phyloP scores from a whole-genome alignment of 140 eudicot genomes.

The Ambrosia hybrid region DNA sequence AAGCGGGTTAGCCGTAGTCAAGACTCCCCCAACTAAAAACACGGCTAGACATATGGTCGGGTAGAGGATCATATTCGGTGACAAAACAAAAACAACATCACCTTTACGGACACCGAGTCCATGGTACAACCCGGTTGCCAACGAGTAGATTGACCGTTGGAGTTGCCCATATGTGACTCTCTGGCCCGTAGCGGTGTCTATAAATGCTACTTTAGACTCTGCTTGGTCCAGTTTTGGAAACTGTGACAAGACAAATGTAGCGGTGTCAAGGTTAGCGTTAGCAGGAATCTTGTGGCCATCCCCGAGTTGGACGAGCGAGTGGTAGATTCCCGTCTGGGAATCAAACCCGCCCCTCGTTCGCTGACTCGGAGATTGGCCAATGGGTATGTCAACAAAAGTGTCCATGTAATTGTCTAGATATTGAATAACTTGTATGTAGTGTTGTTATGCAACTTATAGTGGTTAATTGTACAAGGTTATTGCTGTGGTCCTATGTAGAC shows the following conservation, averaged over 20 bases:
- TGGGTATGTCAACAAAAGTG: constrained; percentile 22
- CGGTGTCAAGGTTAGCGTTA: constrained; percentile 46
- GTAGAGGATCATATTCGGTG: constrained; percentile 64
- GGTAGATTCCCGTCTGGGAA: constrained; percentile 60
- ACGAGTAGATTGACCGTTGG: constrained; percentile 43
- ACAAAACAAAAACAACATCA: constrained; percentile 61
- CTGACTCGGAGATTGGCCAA: constrained; percentile 5
- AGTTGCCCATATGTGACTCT: constrained; percentile 59
- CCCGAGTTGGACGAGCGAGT: constrained; percentile 50
- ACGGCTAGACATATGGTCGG: constrained; percentile 67
- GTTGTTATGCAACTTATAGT: constrained; percentile 14
- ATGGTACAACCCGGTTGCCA: constrained; percentile 63
- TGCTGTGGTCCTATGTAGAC: constrained; percentile 1
- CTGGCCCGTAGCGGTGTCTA: constrained; percentile 49
- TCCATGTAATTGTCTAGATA: constrained; percentile 22
- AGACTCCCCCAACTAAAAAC: constrained; percentile 61
- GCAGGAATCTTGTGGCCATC: constrained; percentile 47
- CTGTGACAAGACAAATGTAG: constrained; percentile 58
- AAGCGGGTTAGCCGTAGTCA: constrained; percentile 77
- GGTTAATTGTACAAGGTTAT: constrained; percentile 17
- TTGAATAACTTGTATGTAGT: not conserved
- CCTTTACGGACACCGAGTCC: constrained; percentile 70
- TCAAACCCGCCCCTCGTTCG: constrained; percentile 50
- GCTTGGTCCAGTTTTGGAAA: constrained; percentile 49
- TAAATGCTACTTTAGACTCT: constrained; percentile 53